Evolutionary conservation across 1,284 basidiomycete species (phyloP), one percentile per base, ranked within the genome.

Genomic region (Sporisorium scitamineum): DNA sequence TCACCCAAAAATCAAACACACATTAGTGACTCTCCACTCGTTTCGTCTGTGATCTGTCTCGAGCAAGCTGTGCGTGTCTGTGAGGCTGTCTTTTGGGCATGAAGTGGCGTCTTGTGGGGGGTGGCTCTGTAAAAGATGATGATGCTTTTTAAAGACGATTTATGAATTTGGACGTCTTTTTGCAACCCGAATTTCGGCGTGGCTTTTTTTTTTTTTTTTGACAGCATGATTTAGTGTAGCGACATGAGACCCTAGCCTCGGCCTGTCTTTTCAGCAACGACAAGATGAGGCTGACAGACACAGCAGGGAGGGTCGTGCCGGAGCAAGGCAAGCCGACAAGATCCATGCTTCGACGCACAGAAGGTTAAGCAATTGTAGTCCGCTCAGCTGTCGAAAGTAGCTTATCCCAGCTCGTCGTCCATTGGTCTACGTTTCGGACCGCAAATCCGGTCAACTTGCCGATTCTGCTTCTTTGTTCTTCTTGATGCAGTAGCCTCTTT

Each of bases 1-100:
- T n/a, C 52, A 31, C 51, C 56, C 24, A 45, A 65, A 65, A 65
- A 56, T 37, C 27, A 50, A 50, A 50, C 57, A 59, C 44, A 59
- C 56, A 54, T 24, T 37, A 54, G 63, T 65, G 56, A 59, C 39
- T 54, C 63, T 37, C 16, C 14, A n/a, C 22, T 31, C 18, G n/a
- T 31, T 26, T n/a, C 13, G 14, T 5, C 31, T 47, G 47, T 29
- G 47, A 26, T 20, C n/a, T 42, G 18, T n/a, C 37, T 39, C 16
- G 18, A n/a, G 16, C 37, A 39, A 22, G 22, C 9, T 37, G 2
- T 32, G 20, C 24, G 16, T 48, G 6, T 48, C 5, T 27, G 44
- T 27, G 41, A 9, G 2, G 11, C 20, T 27, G 44, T 47, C 2
- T 42, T 18, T 20, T 6, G 41, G 11, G n/a, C n/a, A n/a, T n/a